These are phyloP conservation scores for Eimeria tenella DNA, from an alignment of 169 alveolate species.

Conservation along the genomic window DNA sequence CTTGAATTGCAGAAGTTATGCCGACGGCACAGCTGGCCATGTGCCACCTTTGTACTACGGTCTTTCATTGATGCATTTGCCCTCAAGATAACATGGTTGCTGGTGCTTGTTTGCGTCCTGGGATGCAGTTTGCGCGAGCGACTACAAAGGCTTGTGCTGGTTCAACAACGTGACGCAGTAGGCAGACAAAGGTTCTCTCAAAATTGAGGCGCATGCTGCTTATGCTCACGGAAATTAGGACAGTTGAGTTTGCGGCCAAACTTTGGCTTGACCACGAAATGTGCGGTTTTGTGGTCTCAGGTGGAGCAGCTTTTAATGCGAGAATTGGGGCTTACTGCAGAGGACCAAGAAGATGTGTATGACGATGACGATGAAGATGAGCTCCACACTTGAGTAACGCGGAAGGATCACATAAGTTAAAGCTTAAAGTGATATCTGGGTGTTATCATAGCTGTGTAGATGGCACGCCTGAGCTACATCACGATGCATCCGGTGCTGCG, in stretches of 20 bases:
- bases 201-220: too few relatives aligned
- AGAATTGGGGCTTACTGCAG: conserved; percentile 61
- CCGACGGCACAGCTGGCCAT: neutral
- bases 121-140: conserved; percentile 47
- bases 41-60: neutral
- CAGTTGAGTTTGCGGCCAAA: too few relatives aligned
- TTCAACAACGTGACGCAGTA: conserved; percentile 65
- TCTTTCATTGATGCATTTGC: neutral
- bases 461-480: too few relatives aligned
- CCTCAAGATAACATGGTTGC: neutral
- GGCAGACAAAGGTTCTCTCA: neutral
- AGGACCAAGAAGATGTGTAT: conserved; percentile 47
- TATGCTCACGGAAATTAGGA: too few relatives aligned
- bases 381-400: neutral
- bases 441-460: too few relatives aligned
- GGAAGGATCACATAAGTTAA: too few relatives aligned
- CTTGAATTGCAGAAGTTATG: neutral
- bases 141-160: conserved; percentile 71
- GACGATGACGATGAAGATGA: conserved; percentile 68
- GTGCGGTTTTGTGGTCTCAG: neutral
- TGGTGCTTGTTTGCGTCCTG: neutral
- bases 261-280: neutral
- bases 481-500: too few relatives aligned
- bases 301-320: conserved; percentile 66
- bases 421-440: too few relatives aligned